Base-by-base conservation (phyloP, 2,329 filamentous ascomycete genomes). In the Colletotrichum graminicola region DNA sequence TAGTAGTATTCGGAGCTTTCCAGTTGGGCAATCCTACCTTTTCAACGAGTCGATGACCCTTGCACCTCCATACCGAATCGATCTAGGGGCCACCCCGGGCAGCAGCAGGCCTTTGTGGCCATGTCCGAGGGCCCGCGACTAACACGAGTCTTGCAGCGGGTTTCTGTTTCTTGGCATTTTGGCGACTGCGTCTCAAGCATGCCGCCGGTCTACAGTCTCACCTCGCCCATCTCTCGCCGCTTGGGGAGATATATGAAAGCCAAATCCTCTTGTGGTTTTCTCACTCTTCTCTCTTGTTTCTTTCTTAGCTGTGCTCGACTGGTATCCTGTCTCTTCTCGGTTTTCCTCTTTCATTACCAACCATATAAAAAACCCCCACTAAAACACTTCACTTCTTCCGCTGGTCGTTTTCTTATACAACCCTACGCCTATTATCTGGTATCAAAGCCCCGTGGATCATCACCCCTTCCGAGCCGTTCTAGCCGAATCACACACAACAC, bases 201-300 rank as follows among this genome's bases (percentile, higher is more conserved):
- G 55, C 64, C 61, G 67, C 61, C 52, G 39, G 62, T 60, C 43
- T 66, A 39, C 56, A 41, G 62, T 71, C 55, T 71, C 41, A 34
- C n/a, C 61, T 67, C 54, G 18, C 60, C 54, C 62, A 71, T 34
- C 66, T 72, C 66, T 72, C 66, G 61, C 49, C 70, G 68, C 54
- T 47, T 62, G 67, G 67, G 61, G 51, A 62, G n/a, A 62, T 72
- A 72, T 72, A 72, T 72, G 70, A 72, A 72, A 68, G 62, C 66
- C 59, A 39, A 57, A 51, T 16, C 66, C 55, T 62, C 67, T 43
- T 66, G 56, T 34, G 32, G 21, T 60, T 66, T 47, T 59, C n/a
- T 32, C 51, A 21, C 23, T 32, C 10, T 14, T 51, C 29, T 43
- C 14, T 29, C 36, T n/a, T 32, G 51, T 49, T 66, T 59, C 61